Evolutionary conservation across 177 flowering plant genomes (phyloP).

Genomic region (Vitis hybrid): DNA sequence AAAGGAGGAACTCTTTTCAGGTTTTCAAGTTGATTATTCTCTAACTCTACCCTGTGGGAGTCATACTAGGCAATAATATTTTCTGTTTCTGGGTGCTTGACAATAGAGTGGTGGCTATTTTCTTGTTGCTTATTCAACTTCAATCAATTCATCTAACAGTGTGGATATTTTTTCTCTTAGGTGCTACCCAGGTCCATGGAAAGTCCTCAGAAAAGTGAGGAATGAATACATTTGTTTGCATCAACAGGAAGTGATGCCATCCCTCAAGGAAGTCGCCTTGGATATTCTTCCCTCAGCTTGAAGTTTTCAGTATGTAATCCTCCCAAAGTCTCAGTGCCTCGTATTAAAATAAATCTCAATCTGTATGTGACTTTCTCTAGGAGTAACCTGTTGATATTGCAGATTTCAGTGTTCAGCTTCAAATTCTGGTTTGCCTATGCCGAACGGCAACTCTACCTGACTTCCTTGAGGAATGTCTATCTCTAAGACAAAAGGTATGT

Average conservation of each 20-base stretch:
- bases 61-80: background rate
- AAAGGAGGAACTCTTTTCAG: constrained; percentile 91
- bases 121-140: background rate
- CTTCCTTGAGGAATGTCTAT: too few species aligned
- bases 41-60: background rate
- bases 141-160: background rate
- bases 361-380: background rate
- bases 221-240: constrained; percentile 61
- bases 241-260: constrained; percentile 79
- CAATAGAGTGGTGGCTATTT: background rate
- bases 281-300: constrained; percentile 77
- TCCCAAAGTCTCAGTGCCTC: background rate
- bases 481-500: too few species aligned
- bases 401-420: too few species aligned
- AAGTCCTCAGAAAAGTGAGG: constrained; percentile 62
- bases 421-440: too few species aligned
- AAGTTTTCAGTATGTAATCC: constrained; percentile 6
- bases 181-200: constrained; percentile 93
- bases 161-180: constrained; percentile 26
- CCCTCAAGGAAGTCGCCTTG: constrained; percentile 90
- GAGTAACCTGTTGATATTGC: too few species aligned
- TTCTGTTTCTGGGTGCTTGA: background rate
- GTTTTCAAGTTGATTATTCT: constrained; percentile 29
- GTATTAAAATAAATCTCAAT: too few species aligned
- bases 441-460: too few species aligned